Base-by-base conservation (phyloP, 2,329 filamentous ascomycete genomes). In the Ophiostoma angusticollis region DNA sequence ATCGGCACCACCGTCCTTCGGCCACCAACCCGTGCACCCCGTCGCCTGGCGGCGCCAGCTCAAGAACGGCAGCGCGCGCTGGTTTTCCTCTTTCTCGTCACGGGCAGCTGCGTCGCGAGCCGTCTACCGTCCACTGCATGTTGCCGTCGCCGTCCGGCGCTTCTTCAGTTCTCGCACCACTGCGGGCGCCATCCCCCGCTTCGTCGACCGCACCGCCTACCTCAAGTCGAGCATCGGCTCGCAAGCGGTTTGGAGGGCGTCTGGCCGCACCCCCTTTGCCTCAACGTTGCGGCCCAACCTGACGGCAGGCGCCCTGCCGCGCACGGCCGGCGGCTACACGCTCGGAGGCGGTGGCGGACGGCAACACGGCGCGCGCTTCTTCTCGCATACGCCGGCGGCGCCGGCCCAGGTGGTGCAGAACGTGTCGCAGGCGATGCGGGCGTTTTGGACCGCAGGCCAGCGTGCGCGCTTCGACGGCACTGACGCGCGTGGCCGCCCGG, bases 331-430 rank as follows among this genome's bases (percentile, higher is more conserved):
- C 48, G 91, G 91, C n/a, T 98, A 98, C 56, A 70, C 70, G 47
- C 62, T 72, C 40, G 84, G 84, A 22, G 62, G 70, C 40, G 84
- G 84, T 24, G 74, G 77, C 35, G 77, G 82, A n/a, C n/a, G n/a
- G n/a, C n/a, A n/a, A n/a, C n/a, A n/a, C 48, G 83, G 80, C 31
- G 76, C 78, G 18, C 74, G 89, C 48, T 89, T 89, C 64, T 96
- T 96, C 62, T 93, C 85, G 1, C 87, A 95, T 61, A 74, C 78
- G 1, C 85, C 89, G 1, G 80, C 84, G 9, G 75, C 80, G 7
- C 86, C 85, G 28, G 85, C 87, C 1, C 84, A 96, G 57, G 85
- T 96, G 33, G 74, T 96, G 37, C 82, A 91, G 58, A 94, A 94
- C 59, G 89, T 95, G n/a, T 93, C 85, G 11, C 79, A 86, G 50